phyloP scores from a whole-genome alignment of 257 asterid species.

The Solanum bulbocastanum region DNA sequence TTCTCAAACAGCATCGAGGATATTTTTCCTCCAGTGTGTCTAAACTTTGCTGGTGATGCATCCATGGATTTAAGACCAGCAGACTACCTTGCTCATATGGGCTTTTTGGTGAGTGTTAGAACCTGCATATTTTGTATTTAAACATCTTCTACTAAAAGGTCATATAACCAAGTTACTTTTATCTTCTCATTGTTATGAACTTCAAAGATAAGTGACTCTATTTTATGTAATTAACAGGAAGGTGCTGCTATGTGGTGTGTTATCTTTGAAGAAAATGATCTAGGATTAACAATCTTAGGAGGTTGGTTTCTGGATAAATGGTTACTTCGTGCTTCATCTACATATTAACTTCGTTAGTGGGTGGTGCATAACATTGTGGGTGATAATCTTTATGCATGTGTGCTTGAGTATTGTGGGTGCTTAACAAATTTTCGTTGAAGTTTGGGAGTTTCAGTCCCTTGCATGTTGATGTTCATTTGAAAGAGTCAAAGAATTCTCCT shows the following conservation, averaged over 20 bases:
- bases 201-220: background rate
- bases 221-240: conserved; percentile 33
- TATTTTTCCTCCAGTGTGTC: conserved; percentile 53
- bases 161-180: background rate
- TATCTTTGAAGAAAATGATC: conserved; percentile 50
- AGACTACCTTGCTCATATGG: conserved; percentile 59
- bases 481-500: background rate
- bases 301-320: conserved; percentile 30
- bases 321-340: background rate
- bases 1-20: conserved; percentile 42
- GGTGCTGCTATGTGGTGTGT: conserved; percentile 79
- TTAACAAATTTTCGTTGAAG: background rate
- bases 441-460: background rate
- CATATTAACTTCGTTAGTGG: background rate
- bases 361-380: background rate
- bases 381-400: background rate
- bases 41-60: conserved; percentile 72
- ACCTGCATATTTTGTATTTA: background rate
- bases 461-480: background rate
- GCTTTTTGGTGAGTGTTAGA: conserved; percentile 48
- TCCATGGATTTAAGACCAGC: conserved; percentile 56
- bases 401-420: background rate
- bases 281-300: conserved; percentile 72
- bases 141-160: background rate
- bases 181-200: background rate